A percentile compares a stretch with the other conserved stretches of the same genome.
Evolutionary conservation across 2,329 filamentous ascomycete genomes (phyloP).

Genomic region (Penicillium capsulatum): DNA sequence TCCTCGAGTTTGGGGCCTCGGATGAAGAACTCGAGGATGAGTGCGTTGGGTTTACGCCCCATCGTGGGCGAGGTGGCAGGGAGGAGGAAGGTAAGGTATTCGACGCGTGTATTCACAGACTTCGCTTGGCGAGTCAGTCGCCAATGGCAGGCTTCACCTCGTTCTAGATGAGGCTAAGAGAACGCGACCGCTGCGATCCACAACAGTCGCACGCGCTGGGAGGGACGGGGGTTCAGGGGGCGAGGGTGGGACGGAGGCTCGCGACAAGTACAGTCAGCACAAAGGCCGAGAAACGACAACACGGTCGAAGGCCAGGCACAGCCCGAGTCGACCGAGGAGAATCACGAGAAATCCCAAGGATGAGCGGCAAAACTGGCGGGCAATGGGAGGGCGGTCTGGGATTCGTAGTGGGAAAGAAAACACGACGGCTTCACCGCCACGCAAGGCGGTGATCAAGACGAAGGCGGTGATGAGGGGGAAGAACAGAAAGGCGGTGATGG

Average conservation of each 20-base stretch:
- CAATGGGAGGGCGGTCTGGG: slow-evolving; percentile 35
- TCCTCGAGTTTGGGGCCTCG: slow-evolving; percentile 82
- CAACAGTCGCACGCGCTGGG: neutral
- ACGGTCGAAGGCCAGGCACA: slow-evolving; percentile 8
- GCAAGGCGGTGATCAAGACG: slow-evolving; percentile 35
- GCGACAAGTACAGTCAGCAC: neutral
- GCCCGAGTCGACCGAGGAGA: slow-evolving; percentile 6
- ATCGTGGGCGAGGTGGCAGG: slow-evolving; percentile 46
- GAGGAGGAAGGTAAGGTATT: slow-evolving; percentile 10
- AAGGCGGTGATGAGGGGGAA: slow-evolving; percentile 15
- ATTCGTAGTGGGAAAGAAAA: slow-evolving; percentile 15
- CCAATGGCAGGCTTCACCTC: neutral
- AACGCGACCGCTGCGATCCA: neutral
- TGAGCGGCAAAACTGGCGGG: slow-evolving; percentile 34
- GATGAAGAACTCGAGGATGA: slow-evolving; percentile 85
- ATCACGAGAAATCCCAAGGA: slow-evolving; percentile 8
- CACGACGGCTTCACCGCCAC: slow-evolving; percentile 36
- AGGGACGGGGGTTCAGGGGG: neutral
- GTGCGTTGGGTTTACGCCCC: slow-evolving; percentile 77
- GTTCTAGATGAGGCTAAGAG: neutral
- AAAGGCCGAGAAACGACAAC: neutral
- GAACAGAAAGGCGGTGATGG: slow-evolving; percentile 1
- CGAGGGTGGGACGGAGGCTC: neutral
- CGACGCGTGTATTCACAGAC: neutral
- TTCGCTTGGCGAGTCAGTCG: neutral